phyloP scores from a whole-genome alignment of 2,329 filamentous ascomycete species.

The Penicillium freii region DNA sequence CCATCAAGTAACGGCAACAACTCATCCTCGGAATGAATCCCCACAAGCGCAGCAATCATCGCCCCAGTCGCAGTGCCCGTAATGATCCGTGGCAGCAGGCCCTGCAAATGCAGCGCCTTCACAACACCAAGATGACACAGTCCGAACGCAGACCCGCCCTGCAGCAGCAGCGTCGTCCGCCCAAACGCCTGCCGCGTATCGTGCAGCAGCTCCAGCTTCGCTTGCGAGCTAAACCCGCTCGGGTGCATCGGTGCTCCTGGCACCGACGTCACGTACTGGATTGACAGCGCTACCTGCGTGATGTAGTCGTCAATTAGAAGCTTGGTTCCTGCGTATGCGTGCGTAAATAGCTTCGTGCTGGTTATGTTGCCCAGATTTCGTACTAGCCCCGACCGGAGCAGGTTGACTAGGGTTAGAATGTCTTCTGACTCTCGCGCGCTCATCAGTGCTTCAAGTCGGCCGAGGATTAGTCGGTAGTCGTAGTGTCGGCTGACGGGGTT shows the following conservation, averaged over 20 bases:
- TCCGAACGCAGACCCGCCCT: slow-evolving; percentile 89
- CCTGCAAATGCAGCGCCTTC: slow-evolving; percentile 77
- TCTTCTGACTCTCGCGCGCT: slow-evolving; percentile 69
- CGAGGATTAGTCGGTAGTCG: slow-evolving; percentile 79
- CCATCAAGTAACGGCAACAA: slow-evolving; percentile 73
- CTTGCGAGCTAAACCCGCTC: slow-evolving; percentile 64
- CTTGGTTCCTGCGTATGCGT: slow-evolving; percentile 85
- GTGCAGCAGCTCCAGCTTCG: slow-evolving; percentile 81
- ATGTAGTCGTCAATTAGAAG: slow-evolving; percentile 89
- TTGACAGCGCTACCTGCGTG: slow-evolving; percentile 74
- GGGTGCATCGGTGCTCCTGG: slow-evolving; percentile 56
- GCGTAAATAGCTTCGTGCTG: slow-evolving; percentile 74
- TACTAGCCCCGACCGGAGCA: slow-evolving; percentile 72
- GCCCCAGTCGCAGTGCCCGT: slow-evolving; percentile 89
- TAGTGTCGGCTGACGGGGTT: slow-evolving; percentile 78
- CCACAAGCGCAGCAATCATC: slow-evolving; percentile 82
- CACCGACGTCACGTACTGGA: slow-evolving; percentile 70
- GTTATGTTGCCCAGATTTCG: slow-evolving; percentile 92
- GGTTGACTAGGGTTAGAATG: slow-evolving; percentile 70
- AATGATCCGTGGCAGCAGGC: slow-evolving; percentile 82
- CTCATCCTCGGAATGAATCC: slow-evolving; percentile 83
- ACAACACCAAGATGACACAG: slow-evolving; percentile 88
- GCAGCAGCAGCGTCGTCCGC: slow-evolving; percentile 77
- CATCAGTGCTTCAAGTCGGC: slow-evolving; percentile 69
- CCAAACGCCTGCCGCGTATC: slow-evolving; percentile 88